Conservation (phyloP, 1,284 basidiomycete species). For the Boletus coffeatus region DNA sequence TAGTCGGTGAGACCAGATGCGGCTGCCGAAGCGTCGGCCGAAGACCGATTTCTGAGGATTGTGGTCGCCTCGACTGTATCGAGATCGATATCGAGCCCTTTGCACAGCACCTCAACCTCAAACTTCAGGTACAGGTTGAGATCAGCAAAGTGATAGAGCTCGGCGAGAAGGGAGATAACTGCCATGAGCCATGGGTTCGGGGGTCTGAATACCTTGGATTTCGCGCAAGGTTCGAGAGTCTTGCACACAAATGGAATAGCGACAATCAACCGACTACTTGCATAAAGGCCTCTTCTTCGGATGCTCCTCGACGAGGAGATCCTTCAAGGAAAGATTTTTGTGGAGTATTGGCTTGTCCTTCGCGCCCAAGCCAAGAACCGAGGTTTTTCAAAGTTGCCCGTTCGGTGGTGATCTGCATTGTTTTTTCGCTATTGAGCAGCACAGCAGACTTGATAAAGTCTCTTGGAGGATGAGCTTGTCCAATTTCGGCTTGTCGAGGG, state of each 20-base stretch:
- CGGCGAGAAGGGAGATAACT: constrained; percentile 86
- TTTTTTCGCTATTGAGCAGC: constrained; percentile 91
- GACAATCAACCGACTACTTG: constrained; percentile 86
- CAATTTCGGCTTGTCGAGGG: constrained; percentile 62
- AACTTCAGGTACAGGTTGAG: constrained; percentile 98
- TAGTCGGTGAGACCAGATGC: constrained; percentile 65
- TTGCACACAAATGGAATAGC: constrained; percentile 99
- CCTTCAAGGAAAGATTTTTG: constrained; percentile 94
- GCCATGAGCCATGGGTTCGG: constrained; percentile 99
- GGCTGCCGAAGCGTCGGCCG: constrained; percentile 42
- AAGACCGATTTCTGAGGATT: constrained; percentile 69
- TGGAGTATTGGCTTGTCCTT: constrained; percentile 90
- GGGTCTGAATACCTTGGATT: constrained; percentile 89
- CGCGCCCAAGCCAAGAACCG: constrained; percentile 91
- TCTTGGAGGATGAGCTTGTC: constrained; percentile 86
- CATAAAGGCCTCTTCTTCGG: too few species aligned
- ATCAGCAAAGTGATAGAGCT: constrained; percentile 96
- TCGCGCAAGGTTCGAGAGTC: constrained; percentile 85
- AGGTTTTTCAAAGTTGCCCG: constrained; percentile 91
- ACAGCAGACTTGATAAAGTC: constrained; percentile 85
- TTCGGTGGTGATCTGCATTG: constrained; percentile 81
- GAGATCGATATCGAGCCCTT: constrained; percentile 84
- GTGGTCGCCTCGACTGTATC: constrained; percentile 83
- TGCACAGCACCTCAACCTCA: constrained; percentile 98
- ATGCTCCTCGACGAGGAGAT: constrained; percentile 94